Conservation (phyloP, 2,329 filamentous ascomycete species). For the Fusarium irregulare region DNA sequence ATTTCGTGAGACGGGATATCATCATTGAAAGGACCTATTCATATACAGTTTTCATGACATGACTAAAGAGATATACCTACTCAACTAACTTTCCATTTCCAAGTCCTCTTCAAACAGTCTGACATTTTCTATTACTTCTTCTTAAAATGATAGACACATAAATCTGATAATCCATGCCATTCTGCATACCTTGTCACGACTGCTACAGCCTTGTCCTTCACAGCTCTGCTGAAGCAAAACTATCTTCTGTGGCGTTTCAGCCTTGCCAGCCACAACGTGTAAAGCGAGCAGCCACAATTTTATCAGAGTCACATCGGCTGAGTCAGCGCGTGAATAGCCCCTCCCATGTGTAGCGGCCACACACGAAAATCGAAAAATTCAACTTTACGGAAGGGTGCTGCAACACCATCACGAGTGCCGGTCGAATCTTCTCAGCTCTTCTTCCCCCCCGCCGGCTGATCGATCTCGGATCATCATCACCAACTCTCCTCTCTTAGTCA, state of each 20-base stretch:
- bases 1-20: conserved; percentile 28
- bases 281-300: conserved; percentile 27
- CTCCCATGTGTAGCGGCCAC: conserved; percentile 56
- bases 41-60: conserved; percentile 5
- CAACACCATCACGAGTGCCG: conserved; percentile 55
- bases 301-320: conserved; percentile 31
- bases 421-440: conserved; percentile 52
- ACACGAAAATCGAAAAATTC: conserved; percentile 61
- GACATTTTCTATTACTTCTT: background rate
- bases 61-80: background rate
- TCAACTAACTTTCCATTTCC: background rate
- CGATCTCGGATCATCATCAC: conserved; percentile 51
- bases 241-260: conserved; percentile 2
- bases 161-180: background rate
- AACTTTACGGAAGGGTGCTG: conserved; percentile 45
- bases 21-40: conserved; percentile 33
- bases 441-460: conserved; percentile 52
- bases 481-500: conserved; percentile 53
- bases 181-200: background rate
- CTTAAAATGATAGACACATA: background rate
- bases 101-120: background rate
- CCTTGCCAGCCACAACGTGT: background rate
- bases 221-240: background rate
- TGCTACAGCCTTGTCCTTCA: background rate
- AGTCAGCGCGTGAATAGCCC: conserved; percentile 52